Conservation (phyloP, 306 rosid species). For the Fagus sylvatica region DNA sequence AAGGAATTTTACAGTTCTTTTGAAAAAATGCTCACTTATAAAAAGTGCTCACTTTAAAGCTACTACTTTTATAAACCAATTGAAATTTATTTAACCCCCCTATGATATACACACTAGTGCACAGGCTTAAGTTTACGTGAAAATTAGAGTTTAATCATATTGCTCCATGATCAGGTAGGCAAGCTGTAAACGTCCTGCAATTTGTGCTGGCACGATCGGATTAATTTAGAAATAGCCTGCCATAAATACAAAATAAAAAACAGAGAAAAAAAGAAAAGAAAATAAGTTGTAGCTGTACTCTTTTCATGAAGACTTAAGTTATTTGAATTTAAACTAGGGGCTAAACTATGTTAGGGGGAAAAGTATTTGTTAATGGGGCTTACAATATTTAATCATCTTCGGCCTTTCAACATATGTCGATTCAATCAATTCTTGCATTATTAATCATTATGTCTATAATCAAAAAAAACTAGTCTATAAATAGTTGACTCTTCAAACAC, state of each 20-base stretch:
- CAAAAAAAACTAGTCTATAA: background rate
- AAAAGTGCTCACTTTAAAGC: too few relatives aligned
- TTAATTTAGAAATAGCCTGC: background rate
- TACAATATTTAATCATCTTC: background rate
- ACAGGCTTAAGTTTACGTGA: too few relatives aligned
- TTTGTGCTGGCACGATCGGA: background rate
- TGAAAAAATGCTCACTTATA: background rate
- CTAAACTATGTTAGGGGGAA: background rate
- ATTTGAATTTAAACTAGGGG: background rate
- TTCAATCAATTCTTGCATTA: background rate
- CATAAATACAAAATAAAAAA: background rate
- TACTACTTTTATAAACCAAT: too few relatives aligned
- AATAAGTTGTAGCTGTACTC: background rate
- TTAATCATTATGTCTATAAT: background rate
- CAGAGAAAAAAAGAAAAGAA: background rate
- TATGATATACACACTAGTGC: too few relatives aligned
- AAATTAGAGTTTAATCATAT: background rate
- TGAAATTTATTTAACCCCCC: too few relatives aligned
- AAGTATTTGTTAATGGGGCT: background rate
- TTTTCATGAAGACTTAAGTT: background rate
- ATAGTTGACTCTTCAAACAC: background rate
- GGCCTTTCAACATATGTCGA: too few relatives aligned
- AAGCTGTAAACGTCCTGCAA: background rate
- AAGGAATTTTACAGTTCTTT: background rate
- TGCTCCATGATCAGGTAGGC: background rate